Base-by-base conservation (phyloP, 2,329 filamentous ascomycete genomes). In the Ceratocystis colombiana region DNA sequence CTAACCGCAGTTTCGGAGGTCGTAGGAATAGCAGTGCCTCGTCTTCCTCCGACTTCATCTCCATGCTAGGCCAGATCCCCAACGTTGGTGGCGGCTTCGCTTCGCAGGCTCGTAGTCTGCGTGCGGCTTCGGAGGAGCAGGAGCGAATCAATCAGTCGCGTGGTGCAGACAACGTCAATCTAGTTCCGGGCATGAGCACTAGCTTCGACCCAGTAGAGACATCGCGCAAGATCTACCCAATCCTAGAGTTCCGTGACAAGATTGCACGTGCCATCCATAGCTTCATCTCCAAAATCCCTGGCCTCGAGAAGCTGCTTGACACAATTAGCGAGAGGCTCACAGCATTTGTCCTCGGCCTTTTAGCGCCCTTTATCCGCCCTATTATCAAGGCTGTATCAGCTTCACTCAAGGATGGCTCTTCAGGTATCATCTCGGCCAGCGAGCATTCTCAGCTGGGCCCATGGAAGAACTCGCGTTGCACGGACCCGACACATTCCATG, bases 281-380 rank as follows among this genome's bases (percentile, higher is more conserved):
- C 48, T 88, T 91, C 64, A 90, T 97, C 70, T 86, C 91, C 71
- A 96, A 95, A 78, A 88, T 99, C 48, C 94, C 94, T 0, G 93
- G 93, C 0, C 80, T 99, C 3, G 90, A 96, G 76, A 82, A 87
- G 68, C 79, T 96, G n/a, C 85, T 97, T 25, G 93, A 97, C 70
- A 93, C 90, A 71, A 96, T 99, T 71, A 90, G 88, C 66, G 94
- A 99, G 77, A 93, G 89, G 1, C 80, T 99, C 50, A 96, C 93
- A 0, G 82, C 96, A 5, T 97, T 97, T 73, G 84, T 99, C 63
- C 82, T 99, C 69, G 92, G 91, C 5, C 82, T 99, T 1, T 81
- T 99, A 20, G 90, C 94, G 0, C 94, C 94, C 0, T 97, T 95
- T 75, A 83, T 99, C 69, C 85, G 91, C 66, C 94, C 94, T 10